Evolutionary conservation across 495 filamentous ascomycete genomes (phyloP).

Genomic region (Penicillium simplicissimum): DNA sequence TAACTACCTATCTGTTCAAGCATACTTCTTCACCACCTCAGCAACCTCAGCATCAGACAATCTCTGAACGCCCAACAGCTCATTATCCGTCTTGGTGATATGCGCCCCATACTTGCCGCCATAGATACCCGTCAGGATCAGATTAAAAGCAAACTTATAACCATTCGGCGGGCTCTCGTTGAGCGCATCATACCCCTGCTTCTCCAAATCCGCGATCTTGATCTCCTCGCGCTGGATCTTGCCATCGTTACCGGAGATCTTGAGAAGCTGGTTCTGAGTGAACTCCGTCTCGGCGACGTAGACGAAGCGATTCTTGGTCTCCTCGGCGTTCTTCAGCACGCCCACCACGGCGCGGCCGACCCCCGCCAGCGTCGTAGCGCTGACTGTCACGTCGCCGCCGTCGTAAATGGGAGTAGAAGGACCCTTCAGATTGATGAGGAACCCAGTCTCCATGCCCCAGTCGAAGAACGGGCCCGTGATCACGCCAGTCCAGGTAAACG

Average conservation of each 20-base stretch:
- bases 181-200: slow-evolving; percentile 14
- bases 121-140: slow-evolving; percentile 14
- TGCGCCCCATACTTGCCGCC: slow-evolving; percentile 4
- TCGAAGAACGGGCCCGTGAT: slow-evolving; percentile 54
- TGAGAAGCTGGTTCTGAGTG: slow-evolving; percentile 56
- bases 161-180: slow-evolving; percentile 13
- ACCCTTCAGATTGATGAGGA: slow-evolving; percentile 43
- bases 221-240: slow-evolving; percentile 6
- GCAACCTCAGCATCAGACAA: slow-evolving; percentile 13
- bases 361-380: slow-evolving; percentile 46
- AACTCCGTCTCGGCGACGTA: slow-evolving; percentile 50
- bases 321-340: slow-evolving; percentile 50
- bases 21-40: slow-evolving; percentile 14
- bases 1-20: neutral
- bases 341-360: slow-evolving; percentile 51
- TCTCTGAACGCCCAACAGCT: slow-evolving; percentile 14
- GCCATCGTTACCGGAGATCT: slow-evolving; percentile 38
- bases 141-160: slow-evolving; percentile 6
- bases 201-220: slow-evolving; percentile 13
- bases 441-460: slow-evolving; percentile 44
- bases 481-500: slow-evolving; percentile 53
- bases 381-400: slow-evolving; percentile 52
- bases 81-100: slow-evolving; percentile 17
- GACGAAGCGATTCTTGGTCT: slow-evolving; percentile 55
- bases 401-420: slow-evolving; percentile 52